phyloP scores from a whole-genome alignment of 2,329 filamentous ascomycete genomes.

The Aspergillus pseudotamarii region DNA sequence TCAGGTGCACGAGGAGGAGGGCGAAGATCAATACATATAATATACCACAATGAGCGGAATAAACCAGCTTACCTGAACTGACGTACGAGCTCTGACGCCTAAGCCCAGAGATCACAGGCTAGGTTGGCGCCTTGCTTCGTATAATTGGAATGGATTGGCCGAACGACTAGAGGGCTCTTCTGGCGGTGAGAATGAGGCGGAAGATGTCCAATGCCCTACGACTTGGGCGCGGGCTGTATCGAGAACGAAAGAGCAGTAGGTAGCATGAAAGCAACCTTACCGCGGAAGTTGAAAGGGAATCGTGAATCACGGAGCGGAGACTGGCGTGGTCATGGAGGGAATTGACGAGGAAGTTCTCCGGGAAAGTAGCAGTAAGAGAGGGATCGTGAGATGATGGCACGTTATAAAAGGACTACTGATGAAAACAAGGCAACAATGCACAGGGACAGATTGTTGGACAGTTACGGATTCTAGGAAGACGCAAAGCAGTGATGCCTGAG shows the following conservation, averaged over 20 bases:
- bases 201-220: slow-evolving; percentile 2
- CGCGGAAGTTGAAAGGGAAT: not conserved
- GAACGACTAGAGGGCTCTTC: not conserved
- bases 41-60: not conserved
- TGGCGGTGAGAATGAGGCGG: slow-evolving; percentile 7
- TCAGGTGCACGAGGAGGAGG: not conserved
- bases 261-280: not conserved
- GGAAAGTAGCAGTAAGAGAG: not conserved
- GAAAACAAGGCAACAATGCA: not conserved
- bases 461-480: not conserved
- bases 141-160: slow-evolving; percentile 1
- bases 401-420: not conserved
- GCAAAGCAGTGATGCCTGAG: slow-evolving; percentile 2
- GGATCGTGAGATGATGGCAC: not conserved
- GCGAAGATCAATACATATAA: not conserved
- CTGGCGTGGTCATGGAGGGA: not conserved
- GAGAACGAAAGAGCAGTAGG: not conserved
- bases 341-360: too few relatives aligned
- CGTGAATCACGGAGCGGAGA: not conserved
- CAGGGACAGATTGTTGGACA: not conserved
- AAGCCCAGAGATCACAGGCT: not conserved
- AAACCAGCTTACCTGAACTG: not conserved
- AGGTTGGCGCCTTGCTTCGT: slow-evolving; percentile 4
- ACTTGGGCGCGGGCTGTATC: not conserved
- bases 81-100: not conserved